Base-by-base conservation (phyloP, 2,329 filamentous ascomycete species). In the Trichophyton equinum region DNA sequence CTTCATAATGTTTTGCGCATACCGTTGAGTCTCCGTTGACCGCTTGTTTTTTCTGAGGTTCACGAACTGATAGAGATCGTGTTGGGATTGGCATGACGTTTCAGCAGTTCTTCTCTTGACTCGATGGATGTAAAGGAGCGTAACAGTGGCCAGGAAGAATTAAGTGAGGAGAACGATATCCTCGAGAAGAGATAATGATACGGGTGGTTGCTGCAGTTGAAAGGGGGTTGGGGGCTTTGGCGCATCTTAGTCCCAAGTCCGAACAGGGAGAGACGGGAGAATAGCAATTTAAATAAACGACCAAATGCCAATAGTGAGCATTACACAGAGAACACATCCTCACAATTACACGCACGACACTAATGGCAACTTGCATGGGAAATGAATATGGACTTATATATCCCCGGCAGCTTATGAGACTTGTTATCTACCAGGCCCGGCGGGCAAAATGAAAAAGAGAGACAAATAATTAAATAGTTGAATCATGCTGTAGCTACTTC, bases 51-150 rank as follows among this genome's bases (percentile, higher is more conserved):
- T 15, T 57, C 27, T 57, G 68, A 47, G 71, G 68, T 38, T 73
- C 72, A 42, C 71, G 71, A 53, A 72, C 64, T 20, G 72, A 73
- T 57, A 65, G 61, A 13, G 72, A 72, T 25, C 73, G 72, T 36
- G 72, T 74, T 18, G 73, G 73, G 47, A 75, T 74, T 53, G 73
- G 72, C 73, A 75, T 75, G 38, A 59, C 42, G 30, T 42, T 36
- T n/a, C 22, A 13, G 33, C 9, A 9, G 13, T 30, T 30, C 22
- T 53, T 53, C 13, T 25, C 13, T 15, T 53, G 27, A 6, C 9
- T 53, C 49, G 22, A 25, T n/a, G 22, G 22, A 33, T 33, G 8
- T 8, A 30, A 53, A 8, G 30, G 49, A 15, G 13, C 22, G 30
- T 15, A 53, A 30, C 22, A 22, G 33, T 27, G n/a, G 11, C 13